Base-by-base conservation (phyloP, 2,329 filamentous ascomycete species). In the Beauveria varroae region DNA sequence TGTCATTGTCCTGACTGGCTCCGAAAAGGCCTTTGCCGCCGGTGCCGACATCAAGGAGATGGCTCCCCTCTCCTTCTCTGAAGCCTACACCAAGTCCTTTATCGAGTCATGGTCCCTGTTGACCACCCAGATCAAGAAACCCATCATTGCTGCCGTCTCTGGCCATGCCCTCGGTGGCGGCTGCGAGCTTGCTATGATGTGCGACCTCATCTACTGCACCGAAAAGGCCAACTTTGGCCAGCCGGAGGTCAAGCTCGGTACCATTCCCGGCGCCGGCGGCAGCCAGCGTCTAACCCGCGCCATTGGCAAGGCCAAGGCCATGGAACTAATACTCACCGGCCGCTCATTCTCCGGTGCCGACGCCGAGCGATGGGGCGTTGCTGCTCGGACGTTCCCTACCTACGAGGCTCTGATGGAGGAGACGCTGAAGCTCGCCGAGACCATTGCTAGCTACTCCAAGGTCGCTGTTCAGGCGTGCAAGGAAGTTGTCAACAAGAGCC, bases 1-100 rank as follows among this genome's bases (percentile, higher is more conserved):
- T 10, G 88, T 88, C 67, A 91, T 96, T 68, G 76, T 99, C 63
- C 81, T 99, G 62, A 97, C 95, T 1, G 95, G 95, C 60, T 96
- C 89, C 51, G 81, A 91, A 66, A 91, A 88, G 75, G 93, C 93
- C 47, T 99, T 97, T 72, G 93, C 93, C 34, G 93, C 95, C 50
- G 95, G 95, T 57, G 95, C 95, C 64, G 95, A 99, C 76, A 99
- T 99, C 80, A 98, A 98, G 77, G 95, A 99, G 77, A 99, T 99
- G 95, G 90, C 91, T 34, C 87, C 91, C 63, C 85, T 97, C 44
- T 93, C 88, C 60, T 99, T 99, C 77, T 85, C 90, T 65, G 80
- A 88, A 66, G 93, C 95, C 44, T 98, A 97, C 79, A 89, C 86
- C 53, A 86, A 80, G 67, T 91, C 96, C 72, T 99, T 99, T 75